Evolutionary conservation across 352 stramenopile genomes (phyloP).

Genomic region (Globisporangium paddicum): DNA sequence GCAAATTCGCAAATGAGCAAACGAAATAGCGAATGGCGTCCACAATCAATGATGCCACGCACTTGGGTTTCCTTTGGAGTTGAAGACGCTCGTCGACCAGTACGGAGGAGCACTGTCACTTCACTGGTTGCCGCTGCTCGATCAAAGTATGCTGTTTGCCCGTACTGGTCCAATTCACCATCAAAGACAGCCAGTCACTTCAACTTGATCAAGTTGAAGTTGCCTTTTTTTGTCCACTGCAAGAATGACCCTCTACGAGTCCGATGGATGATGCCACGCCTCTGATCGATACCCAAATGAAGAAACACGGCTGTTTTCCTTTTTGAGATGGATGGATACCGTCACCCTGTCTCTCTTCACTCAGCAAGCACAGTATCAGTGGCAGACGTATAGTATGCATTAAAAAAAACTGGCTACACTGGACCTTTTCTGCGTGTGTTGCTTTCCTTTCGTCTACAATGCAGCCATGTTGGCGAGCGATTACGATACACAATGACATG

Average conservation of each 20-base stretch:
- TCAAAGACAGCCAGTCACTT: neutral
- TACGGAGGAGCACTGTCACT: neutral
- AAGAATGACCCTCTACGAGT: neutral
- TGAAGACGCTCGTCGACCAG: neutral
- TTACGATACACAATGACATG: neutral
- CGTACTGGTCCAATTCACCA: neutral
- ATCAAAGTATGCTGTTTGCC: neutral
- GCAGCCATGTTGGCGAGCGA: neutral
- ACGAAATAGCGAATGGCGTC: neutral
- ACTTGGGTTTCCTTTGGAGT: neutral
- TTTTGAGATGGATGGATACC: neutral
- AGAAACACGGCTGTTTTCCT: neutral
- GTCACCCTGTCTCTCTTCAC: neutral
- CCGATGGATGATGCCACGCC: neutral
- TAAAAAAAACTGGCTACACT: neutral
- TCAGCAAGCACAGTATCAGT: no score
- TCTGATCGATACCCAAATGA: neutral
- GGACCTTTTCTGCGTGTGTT: neutral
- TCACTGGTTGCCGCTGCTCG: neutral
- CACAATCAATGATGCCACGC: neutral
- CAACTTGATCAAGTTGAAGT: constrained; percentile 11
- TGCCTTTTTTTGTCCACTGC: neutral
- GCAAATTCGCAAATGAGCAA: constrained; percentile 11
- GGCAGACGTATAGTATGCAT: neutral
- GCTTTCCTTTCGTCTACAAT: neutral